A percentile compares a stretch with the other conserved stretches of the same genome.
These are phyloP conservation scores for Candolleomyces efflorescens DNA, from an alignment of 768 basidiomycete genomes.

Conservation along the genomic window DNA sequence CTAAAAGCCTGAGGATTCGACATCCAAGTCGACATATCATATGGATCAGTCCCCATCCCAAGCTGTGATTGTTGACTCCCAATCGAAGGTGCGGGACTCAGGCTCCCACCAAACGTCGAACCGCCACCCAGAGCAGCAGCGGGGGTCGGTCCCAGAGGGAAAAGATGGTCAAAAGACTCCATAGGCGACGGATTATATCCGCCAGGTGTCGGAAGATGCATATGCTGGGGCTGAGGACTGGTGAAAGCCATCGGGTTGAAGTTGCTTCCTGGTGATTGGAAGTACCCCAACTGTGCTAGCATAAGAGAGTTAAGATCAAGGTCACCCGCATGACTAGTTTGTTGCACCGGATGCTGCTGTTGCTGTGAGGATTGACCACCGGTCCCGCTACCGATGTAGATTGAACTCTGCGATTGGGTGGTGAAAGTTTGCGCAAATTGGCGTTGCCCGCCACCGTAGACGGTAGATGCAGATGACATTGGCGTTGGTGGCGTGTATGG, in stretches of 20 bases:
- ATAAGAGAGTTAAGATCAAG: slow-evolving; percentile 21
- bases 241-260: background rate
- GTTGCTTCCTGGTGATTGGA: slow-evolving; percentile 5
- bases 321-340: background rate
- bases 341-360: background rate
- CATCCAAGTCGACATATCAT: background rate
- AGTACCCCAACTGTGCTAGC: slow-evolving; percentile 21
- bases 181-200: background rate
- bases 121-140: background rate
- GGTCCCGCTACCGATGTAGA: too few species aligned
- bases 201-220: background rate
- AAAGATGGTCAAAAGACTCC: background rate
- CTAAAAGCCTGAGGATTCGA: background rate
- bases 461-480: too few species aligned
- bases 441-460: too few species aligned
- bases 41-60: background rate
- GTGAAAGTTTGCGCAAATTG: too few species aligned
- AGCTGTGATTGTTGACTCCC: background rate
- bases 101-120: background rate
- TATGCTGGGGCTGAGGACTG: background rate
- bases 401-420: too few species aligned
- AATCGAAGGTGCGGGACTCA: background rate
- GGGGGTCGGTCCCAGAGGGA: background rate
- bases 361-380: background rate
- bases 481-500: too few species aligned